Evolutionary conservation across 352 stramenopile genomes (phyloP), one percentile per base, ranked within the genome.

Genomic region (Peronospora tabacina): DNA sequence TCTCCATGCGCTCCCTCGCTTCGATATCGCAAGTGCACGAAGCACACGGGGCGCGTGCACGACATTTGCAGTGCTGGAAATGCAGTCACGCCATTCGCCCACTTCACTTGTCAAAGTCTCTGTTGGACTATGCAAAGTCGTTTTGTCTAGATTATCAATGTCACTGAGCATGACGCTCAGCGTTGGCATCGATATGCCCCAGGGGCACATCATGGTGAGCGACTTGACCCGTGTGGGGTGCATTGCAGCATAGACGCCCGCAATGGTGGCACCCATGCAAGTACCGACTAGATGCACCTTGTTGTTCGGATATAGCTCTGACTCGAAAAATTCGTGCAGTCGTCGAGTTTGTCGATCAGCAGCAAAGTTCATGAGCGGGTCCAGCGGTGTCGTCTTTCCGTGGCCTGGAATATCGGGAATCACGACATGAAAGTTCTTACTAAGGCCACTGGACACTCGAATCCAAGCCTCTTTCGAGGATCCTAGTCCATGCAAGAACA

Each of bases 191-290:
- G 67, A 72, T 44, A 89, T 72, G 0, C 77, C 77, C 42, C 75
- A 80, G 2, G 77, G 75, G 42, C 75, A 82, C 40, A 89, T 68
- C 49, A 89, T 54, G 15, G 75, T 84, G 8, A 87, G 44, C 10
- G 75, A 85, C 13, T 63, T 64, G 24, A 86, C 68, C 8, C 63
- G 68, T 1, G 76, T 66, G 2, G 77, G 66, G 37, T 85, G 70
- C 63, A 73, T 78, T 20, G 72, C 70, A 29, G 77, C 68, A 54
- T 83, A 89, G 5, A 82, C 59, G 13, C 77, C 77, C 3, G 72
- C 69, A 54, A 89, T 68, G 53, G 82, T 78, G 13, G 72, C 77
- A 49, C 77, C 75, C 70, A 89, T 89, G 34, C 70, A 85, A 28
- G 69, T 82, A 5, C 78, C 78, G 6, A 87, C 53, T 2, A 89